These are phyloP conservation scores for Malus domestica DNA, from an alignment of 306 rosid species.

Conservation along the genomic window DNA sequence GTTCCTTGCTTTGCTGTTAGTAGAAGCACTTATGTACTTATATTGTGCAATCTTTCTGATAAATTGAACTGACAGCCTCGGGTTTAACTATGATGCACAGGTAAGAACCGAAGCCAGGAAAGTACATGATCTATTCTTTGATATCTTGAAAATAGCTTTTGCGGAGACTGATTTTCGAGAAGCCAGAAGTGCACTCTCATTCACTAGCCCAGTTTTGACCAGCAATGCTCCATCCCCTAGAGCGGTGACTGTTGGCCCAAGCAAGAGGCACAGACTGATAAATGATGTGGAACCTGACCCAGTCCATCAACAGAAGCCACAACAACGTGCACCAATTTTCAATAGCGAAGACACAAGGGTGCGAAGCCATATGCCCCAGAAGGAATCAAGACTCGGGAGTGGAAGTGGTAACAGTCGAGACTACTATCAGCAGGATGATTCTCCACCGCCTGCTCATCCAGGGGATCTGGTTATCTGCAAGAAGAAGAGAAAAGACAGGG, in stretches of 20 bases:
- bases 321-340: slow-evolving; percentile 36
- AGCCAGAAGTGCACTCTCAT: slow-evolving; percentile 60
- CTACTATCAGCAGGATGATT: slow-evolving; percentile 59
- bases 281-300: slow-evolving; percentile 55
- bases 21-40: not conserved
- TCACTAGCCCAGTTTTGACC: slow-evolving; percentile 37
- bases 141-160: slow-evolving; percentile 71
- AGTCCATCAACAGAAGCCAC: slow-evolving; percentile 39
- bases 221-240: slow-evolving; percentile 39
- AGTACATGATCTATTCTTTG: slow-evolving; percentile 87
- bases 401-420: slow-evolving; percentile 53
- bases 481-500: slow-evolving; percentile 90
- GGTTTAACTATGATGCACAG: slow-evolving; percentile 37
- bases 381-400: slow-evolving; percentile 59
- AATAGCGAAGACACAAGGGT: slow-evolving; percentile 46
- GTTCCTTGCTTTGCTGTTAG: not conserved
- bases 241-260: slow-evolving; percentile 38
- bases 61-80: slow-evolving; percentile 8
- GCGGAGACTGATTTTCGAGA: slow-evolving; percentile 74
- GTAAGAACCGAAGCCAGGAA: slow-evolving; percentile 79
- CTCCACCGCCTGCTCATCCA: slow-evolving; percentile 66
- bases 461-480: slow-evolving; percentile 93
- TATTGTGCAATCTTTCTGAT: not conserved
- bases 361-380: slow-evolving; percentile 50
- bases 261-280: slow-evolving; percentile 57